A percentile compares a stretch with the other conserved stretches of the same genome.
phyloP scores from a whole-genome alignment of 78 protist species.

The Emiliania huxleyi region DNA sequence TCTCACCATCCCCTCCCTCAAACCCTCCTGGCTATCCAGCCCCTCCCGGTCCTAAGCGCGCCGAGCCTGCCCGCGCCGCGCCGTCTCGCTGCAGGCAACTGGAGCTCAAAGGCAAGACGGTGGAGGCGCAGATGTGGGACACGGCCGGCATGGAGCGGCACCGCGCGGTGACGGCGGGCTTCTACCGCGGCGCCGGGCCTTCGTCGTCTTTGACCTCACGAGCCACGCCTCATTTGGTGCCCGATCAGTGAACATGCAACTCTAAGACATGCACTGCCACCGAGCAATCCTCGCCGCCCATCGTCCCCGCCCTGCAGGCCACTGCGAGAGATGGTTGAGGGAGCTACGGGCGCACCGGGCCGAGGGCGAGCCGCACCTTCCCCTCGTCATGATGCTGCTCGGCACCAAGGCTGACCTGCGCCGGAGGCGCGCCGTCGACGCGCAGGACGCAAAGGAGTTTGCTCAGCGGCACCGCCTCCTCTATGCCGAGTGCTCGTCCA shows the following conservation, averaged over 20 bases:
- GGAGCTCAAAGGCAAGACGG: not conserved
- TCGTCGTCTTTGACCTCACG: not conserved
- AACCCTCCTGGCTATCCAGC: too few relatives aligned
- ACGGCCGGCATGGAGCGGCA: not conserved
- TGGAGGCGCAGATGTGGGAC: not conserved
- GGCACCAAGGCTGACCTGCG: conserved; percentile 97
- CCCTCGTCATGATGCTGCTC: conserved; percentile 93
- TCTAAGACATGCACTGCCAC: too few relatives aligned
- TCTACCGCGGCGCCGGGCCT: not conserved
- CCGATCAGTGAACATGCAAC: too few relatives aligned
- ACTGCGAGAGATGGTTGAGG: not conserved
- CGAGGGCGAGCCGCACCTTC: conserved; percentile 77
- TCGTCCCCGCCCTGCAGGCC: too few relatives aligned
- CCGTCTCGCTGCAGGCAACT: too few relatives aligned
- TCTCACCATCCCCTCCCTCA: too few relatives aligned
- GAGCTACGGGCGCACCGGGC: conserved; percentile 15
- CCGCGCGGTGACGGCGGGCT: not conserved
- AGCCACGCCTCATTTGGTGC: not conserved
- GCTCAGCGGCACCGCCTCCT: conserved; percentile 57
- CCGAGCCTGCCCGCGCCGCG: too few relatives aligned
- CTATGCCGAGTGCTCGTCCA: conserved; percentile 80
- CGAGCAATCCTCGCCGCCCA: too few relatives aligned
- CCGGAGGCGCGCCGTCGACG: conserved; percentile 19
- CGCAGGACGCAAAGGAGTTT: conserved; percentile 75
- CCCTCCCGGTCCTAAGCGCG: too few relatives aligned